These are phyloP conservation scores for Myriangium duriaei DNA, from an alignment of 2,329 filamentous ascomycete species.

Conservation along the genomic window DNA sequence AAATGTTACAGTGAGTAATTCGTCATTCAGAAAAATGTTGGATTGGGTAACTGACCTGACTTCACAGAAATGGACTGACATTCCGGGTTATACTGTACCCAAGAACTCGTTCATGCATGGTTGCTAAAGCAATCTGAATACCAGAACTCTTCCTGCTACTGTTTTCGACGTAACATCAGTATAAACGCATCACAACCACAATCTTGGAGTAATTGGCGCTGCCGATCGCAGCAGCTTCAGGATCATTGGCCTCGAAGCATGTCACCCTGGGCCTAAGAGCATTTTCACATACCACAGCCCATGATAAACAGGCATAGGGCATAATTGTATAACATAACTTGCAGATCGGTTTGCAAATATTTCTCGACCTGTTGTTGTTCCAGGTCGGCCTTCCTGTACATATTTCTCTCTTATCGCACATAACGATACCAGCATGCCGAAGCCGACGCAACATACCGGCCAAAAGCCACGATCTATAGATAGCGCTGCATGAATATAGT, in stretches of 20 bases:
- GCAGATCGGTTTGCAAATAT: not conserved
- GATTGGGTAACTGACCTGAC: constrained; percentile 1
- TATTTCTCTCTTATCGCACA: not conserved
- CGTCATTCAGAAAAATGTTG: constrained; percentile 4
- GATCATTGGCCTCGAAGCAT: not conserved
- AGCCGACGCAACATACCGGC: too few relatives aligned
- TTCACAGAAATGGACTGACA: constrained; percentile 23
- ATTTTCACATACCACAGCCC: not conserved
- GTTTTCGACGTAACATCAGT: too few relatives aligned
- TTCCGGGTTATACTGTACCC: constrained; percentile 46
- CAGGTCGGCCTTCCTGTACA: too few relatives aligned
- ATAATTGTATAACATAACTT: not conserved
- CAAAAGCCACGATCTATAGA: too few relatives aligned
- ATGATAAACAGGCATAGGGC: not conserved
- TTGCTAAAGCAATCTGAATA: constrained; percentile 29
- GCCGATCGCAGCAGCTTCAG: too few relatives aligned
- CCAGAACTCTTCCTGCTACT: too few relatives aligned
- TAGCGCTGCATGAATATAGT: too few relatives aligned
- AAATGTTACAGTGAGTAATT: constrained; percentile 49
- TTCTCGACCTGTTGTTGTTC: not conserved
- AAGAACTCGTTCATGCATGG: constrained; percentile 48
- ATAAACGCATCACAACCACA: not conserved
- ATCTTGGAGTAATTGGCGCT: not conserved
- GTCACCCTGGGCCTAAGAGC: not conserved
- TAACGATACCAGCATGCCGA: not conserved